phyloP scores from a whole-genome alignment of 2,329 filamentous ascomycete species.

The Aspergillus sp. region DNA sequence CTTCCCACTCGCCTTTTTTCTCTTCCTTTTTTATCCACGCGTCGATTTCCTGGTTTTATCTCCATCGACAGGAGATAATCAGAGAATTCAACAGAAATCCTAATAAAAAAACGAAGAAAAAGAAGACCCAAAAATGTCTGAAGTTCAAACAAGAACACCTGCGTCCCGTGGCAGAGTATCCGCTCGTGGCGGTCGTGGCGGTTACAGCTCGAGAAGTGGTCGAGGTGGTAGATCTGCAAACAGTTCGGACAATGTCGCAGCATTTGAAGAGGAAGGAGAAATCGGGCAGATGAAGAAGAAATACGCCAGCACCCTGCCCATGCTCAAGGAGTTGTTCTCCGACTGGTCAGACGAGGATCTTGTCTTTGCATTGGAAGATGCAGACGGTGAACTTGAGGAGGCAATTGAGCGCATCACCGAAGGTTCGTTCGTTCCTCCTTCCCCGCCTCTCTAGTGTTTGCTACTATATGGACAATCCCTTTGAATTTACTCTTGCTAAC shows the following conservation, averaged over 20 bases:
- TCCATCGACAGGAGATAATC: constrained; percentile 18
- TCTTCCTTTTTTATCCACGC: constrained; percentile 12
- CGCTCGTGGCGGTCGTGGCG: constrained; percentile 75
- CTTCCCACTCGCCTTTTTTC: constrained; percentile 22
- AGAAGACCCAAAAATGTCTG: constrained; percentile 64
- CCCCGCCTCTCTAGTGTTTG: background rate
- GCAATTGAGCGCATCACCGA: constrained; percentile 47
- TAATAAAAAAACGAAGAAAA: background rate
- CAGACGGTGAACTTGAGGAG: constrained; percentile 42
- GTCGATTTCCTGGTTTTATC: constrained; percentile 6
- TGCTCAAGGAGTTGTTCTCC: constrained; percentile 87
- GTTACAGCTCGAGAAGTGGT: constrained; percentile 62
- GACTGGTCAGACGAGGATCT: constrained; percentile 95
- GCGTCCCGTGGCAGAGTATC: constrained; percentile 84
- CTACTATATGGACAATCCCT: background rate
- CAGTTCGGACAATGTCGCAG: constrained; percentile 56
- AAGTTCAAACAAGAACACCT: constrained; percentile 77
- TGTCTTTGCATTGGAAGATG: constrained; percentile 83
- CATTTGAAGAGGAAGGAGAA: constrained; percentile 76
- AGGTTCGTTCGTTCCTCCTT: constrained; percentile 26
- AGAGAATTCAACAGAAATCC: constrained; percentile 35
- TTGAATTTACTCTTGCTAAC: background rate
- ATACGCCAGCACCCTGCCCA: constrained; percentile 69
- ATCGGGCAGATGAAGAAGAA: constrained; percentile 87
- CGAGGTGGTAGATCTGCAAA: constrained; percentile 65